Conservation (phyloP, 1,139 yeast species). For the Arxiozyma telluris region DNA sequence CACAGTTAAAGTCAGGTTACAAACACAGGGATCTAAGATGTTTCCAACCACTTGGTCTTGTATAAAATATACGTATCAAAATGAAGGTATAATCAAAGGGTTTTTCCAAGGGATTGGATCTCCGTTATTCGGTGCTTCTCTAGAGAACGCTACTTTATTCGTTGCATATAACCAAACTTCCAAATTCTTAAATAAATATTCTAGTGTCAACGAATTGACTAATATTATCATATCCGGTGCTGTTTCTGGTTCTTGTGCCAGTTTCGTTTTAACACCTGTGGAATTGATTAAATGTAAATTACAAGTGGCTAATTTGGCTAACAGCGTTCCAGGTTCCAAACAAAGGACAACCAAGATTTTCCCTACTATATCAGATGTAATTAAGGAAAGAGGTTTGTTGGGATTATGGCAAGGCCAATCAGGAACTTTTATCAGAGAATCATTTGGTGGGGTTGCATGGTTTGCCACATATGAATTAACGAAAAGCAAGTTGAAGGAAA, state of each 20-base stretch:
- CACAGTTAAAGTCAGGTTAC: constrained; percentile 82
- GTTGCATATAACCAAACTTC: constrained; percentile 49
- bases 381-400: constrained; percentile 44
- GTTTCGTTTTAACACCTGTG: constrained; percentile 80
- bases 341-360: constrained; percentile 22
- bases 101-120: constrained; percentile 65
- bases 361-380: constrained; percentile 38
- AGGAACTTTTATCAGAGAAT: constrained; percentile 76
- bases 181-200: constrained; percentile 21
- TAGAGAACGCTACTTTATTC: constrained; percentile 72
- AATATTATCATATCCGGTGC: constrained; percentile 60
- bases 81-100: constrained; percentile 58
- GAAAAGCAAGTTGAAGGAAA: constrained; percentile 34
- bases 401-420: constrained; percentile 82
- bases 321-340: background rate
- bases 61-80: constrained; percentile 46
- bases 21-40: constrained; percentile 48
- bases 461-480: constrained; percentile 76
- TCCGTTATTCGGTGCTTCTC: constrained; percentile 79
- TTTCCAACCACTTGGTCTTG: constrained; percentile 37
- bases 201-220: constrained; percentile 33
- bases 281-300: constrained; percentile 81
- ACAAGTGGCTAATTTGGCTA: constrained; percentile 54
- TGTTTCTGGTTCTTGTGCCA: constrained; percentile 72
- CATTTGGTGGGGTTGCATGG: constrained; percentile 91